These are phyloP conservation scores for Claviceps fusiformis DNA, from an alignment of 2,329 filamentous ascomycete species.

Conservation along the genomic window DNA sequence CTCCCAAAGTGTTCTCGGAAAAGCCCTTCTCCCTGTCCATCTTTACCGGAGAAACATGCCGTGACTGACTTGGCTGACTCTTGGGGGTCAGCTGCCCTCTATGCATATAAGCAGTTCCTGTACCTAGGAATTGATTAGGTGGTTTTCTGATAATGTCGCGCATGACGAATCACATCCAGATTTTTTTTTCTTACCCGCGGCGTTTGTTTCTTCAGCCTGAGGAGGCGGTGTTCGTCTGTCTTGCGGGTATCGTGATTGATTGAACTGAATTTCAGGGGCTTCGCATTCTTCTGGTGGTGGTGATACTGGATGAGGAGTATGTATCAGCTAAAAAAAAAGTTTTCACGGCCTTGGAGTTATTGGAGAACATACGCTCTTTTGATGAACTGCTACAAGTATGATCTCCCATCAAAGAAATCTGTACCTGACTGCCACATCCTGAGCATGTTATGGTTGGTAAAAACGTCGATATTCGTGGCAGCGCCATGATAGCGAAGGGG, in stretches of 20 bases:
- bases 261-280: constrained; percentile 13
- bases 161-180: background rate
- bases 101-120: constrained; percentile 25
- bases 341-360: too few species aligned
- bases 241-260: constrained; percentile 19
- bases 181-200: constrained; percentile 32
- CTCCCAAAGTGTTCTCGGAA: background rate
- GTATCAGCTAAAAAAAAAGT: background rate
- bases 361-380: constrained; percentile 29
- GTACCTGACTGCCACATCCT: constrained; percentile 60
- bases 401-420: constrained; percentile 76
- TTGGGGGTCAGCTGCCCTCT: constrained; percentile 49
- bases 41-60: constrained; percentile 49
- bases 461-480: constrained; percentile 50
- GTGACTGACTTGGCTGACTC: constrained; percentile 46
- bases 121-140: background rate
- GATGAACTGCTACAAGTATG: constrained; percentile 52
- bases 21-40: constrained; percentile 31
- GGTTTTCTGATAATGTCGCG: too few species aligned
- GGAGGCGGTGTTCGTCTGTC: constrained; percentile 29
- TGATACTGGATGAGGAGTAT: constrained; percentile 16
- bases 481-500: constrained; percentile 24
- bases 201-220: constrained; percentile 31
- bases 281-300: constrained; percentile 23
- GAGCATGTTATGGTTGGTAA: constrained; percentile 83